Percentiles rank a stretch among this genome's conserved stretches.
Evolutionary conservation across 352 stramenopile species (phyloP).

Genomic region (Pythium vanterpoolii): DNA sequence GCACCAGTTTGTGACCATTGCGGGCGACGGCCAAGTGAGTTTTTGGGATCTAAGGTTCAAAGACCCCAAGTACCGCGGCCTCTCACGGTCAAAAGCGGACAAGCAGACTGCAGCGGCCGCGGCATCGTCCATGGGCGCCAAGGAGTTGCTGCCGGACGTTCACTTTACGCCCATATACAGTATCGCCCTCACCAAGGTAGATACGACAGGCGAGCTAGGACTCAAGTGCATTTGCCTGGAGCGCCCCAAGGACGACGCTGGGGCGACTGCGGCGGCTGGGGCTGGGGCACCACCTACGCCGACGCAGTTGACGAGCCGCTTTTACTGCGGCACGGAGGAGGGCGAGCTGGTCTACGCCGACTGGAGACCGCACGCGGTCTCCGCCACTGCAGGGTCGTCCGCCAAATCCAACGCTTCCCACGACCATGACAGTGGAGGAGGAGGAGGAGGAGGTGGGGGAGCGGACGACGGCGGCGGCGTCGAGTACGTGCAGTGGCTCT

Average conservation of each 20-base stretch:
- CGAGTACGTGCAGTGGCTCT: conserved; percentile 92
- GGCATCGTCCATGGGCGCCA: conserved; percentile 24
- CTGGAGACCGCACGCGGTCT: conserved; percentile 72
- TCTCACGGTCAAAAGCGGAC: conserved; percentile 62
- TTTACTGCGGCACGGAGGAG: conserved; percentile 86
- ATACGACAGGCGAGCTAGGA: conserved; percentile 59
- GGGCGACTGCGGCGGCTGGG: neutral
- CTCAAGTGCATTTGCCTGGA: conserved; percentile 73
- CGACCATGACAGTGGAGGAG: conserved; percentile 27
- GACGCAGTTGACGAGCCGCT: conserved; percentile 47
- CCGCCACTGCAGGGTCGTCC: conserved; percentile 18
- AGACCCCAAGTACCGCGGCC: conserved; percentile 73
- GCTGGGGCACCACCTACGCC: neutral
- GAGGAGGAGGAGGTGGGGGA: conserved; percentile 27
- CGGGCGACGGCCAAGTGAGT: conserved; percentile 86
- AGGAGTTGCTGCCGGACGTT: conserved; percentile 61
- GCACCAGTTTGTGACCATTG: conserved; percentile 92
- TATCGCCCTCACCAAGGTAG: conserved; percentile 73
- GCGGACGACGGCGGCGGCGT: conserved; percentile 67
- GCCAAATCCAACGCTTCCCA: neutral
- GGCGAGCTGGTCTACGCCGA: conserved; percentile 89
- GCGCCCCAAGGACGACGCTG: conserved; percentile 46
- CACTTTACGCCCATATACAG: conserved; percentile 84
- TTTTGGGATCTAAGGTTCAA: conserved; percentile 93
- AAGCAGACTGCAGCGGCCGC: conserved; percentile 32